A percentile compares a stretch with the other conserved stretches of the same genome.
phyloP scores from a whole-genome alignment of 148 eudicot genomes.

The Rhododendron henanense region DNA sequence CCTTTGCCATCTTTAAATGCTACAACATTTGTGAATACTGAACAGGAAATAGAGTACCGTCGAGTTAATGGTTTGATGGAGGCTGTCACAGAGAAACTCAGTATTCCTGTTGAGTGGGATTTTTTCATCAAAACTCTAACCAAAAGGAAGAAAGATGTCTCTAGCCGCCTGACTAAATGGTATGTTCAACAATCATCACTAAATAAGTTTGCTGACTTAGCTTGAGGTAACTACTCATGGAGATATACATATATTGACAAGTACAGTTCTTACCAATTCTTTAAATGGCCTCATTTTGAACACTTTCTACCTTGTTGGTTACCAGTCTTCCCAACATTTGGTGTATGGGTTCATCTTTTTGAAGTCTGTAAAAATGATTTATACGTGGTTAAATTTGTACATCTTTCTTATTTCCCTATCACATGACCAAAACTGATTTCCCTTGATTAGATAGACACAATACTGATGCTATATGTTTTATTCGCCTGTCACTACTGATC shows the following conservation, averaged over 20 bases:
- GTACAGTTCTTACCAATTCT: not conserved
- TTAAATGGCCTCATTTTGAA: slow-evolving; percentile 3
- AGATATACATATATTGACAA: not conserved
- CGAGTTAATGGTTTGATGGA: slow-evolving; percentile 27
- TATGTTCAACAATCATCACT: slow-evolving; percentile 20
- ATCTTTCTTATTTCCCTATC: not conserved
- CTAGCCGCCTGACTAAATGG: slow-evolving; percentile 66
- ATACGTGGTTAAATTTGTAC: not conserved
- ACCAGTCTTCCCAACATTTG: not conserved
- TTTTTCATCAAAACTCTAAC: slow-evolving; percentile 48
- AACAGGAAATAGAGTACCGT: slow-evolving; percentile 24
- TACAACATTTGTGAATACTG: slow-evolving; percentile 20
- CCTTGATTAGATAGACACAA: not conserved
- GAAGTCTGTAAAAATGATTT: not conserved
- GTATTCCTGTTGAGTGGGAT: slow-evolving; percentile 42
- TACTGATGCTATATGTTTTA: not conserved
- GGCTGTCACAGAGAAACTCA: slow-evolving; percentile 21
- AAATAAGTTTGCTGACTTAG: not conserved
- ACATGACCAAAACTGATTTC: not conserved
- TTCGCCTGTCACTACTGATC: not conserved
- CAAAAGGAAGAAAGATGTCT: slow-evolving; percentile 48
- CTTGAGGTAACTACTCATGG: not conserved
- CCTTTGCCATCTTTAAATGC: slow-evolving; percentile 52
- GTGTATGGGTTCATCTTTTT: not conserved
- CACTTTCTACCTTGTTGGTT: not conserved